Conservation (phyloP, 1,284 basidiomycete genomes). For the Cryptococcus jaspeensis region DNA sequence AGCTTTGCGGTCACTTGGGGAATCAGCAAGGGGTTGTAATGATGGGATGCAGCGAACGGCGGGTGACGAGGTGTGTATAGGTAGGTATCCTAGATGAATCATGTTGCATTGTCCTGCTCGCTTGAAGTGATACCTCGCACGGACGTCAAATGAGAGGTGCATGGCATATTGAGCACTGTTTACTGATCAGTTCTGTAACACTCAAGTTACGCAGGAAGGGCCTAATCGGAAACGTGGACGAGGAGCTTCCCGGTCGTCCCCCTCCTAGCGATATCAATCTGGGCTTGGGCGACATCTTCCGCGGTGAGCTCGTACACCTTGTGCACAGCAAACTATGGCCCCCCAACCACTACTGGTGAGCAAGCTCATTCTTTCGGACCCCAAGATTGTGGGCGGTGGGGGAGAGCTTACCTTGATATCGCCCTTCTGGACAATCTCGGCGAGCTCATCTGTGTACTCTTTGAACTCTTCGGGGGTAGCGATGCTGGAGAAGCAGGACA, state of each 20-base stretch:
- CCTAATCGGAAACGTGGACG: slow-evolving; percentile 58
- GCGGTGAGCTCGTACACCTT: slow-evolving; percentile 80
- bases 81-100: neutral
- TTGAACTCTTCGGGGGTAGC: slow-evolving; percentile 68
- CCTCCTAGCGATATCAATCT: slow-evolving; percentile 74
- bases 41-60: neutral
- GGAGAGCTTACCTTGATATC: slow-evolving; percentile 58
- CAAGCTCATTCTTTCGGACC: neutral
- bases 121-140: too few relatives aligned
- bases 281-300: slow-evolving; percentile 74
- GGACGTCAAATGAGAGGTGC: too few relatives aligned
- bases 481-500: slow-evolving; percentile 62
- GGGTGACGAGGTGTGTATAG: neutral
- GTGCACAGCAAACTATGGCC: slow-evolving; percentile 60
- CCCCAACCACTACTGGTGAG: neutral
- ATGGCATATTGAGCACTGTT: too few relatives aligned
- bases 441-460: slow-evolving; percentile 67
- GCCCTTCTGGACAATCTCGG: slow-evolving; percentile 62
- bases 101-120: neutral
- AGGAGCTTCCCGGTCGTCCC: slow-evolving; percentile 80
- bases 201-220: too few relatives aligned
- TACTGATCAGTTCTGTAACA: too few relatives aligned
- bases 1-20: slow-evolving; percentile 67
- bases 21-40: slow-evolving; percentile 1
- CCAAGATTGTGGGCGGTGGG: too few relatives aligned